These are phyloP conservation scores for Claviceps cyperi DNA, from an alignment of 2,329 filamentous ascomycete species.

Conservation along the genomic window DNA sequence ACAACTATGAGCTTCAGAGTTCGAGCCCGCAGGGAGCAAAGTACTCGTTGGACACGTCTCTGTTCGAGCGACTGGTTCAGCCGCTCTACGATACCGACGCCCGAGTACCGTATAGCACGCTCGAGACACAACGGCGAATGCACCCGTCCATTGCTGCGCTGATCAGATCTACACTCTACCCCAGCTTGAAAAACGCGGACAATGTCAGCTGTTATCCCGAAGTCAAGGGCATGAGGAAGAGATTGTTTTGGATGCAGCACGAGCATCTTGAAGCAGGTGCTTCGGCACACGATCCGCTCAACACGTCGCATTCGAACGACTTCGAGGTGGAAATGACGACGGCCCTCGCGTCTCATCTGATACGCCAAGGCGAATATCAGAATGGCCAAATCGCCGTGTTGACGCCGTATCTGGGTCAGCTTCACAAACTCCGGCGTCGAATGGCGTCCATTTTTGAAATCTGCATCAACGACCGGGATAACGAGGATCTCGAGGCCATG, in stretches of 20 bases:
- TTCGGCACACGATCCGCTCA: conserved; percentile 16
- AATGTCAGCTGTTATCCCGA: conserved; percentile 25
- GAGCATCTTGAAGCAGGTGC: conserved; percentile 26
- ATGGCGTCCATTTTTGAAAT: conserved; percentile 41
- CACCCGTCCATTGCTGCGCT: conserved; percentile 45
- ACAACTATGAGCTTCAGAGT: conserved; percentile 38
- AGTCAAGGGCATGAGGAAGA: conserved; percentile 37
- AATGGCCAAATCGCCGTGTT: conserved; percentile 53
- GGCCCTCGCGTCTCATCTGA: conserved; percentile 48
- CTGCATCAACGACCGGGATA: conserved; percentile 48
- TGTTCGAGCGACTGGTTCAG: conserved; percentile 46
- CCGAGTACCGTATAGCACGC: conserved; percentile 17
- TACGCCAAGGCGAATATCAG: conserved; percentile 47
- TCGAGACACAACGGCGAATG: conserved; percentile 52
- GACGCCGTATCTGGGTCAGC: conserved; percentile 49
- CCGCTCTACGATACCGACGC: conserved; percentile 10
- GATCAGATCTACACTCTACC: conserved; percentile 43
- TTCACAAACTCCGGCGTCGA: conserved; percentile 31
- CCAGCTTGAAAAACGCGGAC: conserved; percentile 34
- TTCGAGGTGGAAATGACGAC: conserved; percentile 51
- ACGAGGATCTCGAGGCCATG: conserved; percentile 14
- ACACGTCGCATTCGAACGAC: conserved; percentile 36
- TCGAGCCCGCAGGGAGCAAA: conserved; percentile 30
- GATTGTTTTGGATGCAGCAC: conserved; percentile 51
- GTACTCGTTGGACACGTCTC: conserved; percentile 42